phyloP scores from a whole-genome alignment of 2,329 filamentous ascomycete genomes.

The Aspergillus bombycis region DNA sequence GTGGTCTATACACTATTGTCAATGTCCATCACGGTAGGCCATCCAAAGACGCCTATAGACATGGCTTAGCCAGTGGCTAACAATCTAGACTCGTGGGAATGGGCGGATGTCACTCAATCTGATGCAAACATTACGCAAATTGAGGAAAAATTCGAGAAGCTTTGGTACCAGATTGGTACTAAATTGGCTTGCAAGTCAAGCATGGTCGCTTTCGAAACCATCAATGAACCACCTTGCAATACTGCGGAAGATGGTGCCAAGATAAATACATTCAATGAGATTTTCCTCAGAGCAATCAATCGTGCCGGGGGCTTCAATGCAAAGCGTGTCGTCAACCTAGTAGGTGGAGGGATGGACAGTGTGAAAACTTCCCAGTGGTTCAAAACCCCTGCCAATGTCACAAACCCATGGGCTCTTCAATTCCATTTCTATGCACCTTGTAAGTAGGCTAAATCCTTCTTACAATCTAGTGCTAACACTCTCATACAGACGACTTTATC shows the following conservation, averaged over 20 bases:
- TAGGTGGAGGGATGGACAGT: slow-evolving; percentile 55
- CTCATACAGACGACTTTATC: slow-evolving; percentile 31
- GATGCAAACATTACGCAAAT: slow-evolving; percentile 56
- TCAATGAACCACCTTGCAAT: slow-evolving; percentile 62
- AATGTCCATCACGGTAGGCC: slow-evolving; percentile 59
- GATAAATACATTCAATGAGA: slow-evolving; percentile 59
- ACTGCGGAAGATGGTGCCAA: slow-evolving; percentile 55
- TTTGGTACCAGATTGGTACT: slow-evolving; percentile 62
- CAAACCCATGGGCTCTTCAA: slow-evolving; percentile 63
- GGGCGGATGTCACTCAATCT: slow-evolving; percentile 56
- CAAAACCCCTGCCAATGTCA: slow-evolving; percentile 50
- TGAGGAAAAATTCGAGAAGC: slow-evolving; percentile 58
- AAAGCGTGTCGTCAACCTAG: slow-evolving; percentile 59
- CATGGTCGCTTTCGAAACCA: slow-evolving; percentile 59
- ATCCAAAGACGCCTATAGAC: not conserved
- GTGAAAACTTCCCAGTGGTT: slow-evolving; percentile 61
- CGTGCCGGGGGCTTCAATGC: slow-evolving; percentile 60
- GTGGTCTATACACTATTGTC: slow-evolving; percentile 57
- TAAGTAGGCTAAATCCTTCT: slow-evolving; percentile 15
- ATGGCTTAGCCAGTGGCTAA: slow-evolving; percentile 3
- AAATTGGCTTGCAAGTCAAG: slow-evolving; percentile 59
- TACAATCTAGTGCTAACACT: slow-evolving; percentile 2
- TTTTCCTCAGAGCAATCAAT: slow-evolving; percentile 59
- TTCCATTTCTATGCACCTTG: slow-evolving; percentile 62
- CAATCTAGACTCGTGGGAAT: slow-evolving; percentile 55